Conservation (phyloP, 1,139 yeast species). For the Sugiyamaella castrensis region DNA sequence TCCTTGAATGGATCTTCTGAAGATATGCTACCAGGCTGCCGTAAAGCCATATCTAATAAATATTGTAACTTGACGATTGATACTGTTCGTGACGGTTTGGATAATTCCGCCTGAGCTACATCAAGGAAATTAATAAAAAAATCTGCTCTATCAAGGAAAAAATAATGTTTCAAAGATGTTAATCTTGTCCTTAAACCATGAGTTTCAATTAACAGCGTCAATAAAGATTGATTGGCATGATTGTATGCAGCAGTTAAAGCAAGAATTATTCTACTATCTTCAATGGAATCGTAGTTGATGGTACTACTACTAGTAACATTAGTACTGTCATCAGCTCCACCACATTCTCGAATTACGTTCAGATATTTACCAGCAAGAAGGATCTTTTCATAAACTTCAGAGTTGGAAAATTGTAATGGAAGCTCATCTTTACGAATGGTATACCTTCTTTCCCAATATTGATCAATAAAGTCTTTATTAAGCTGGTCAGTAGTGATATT, state of each 20-base stretch:
- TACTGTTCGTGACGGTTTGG: conserved; percentile 39
- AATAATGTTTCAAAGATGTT: conserved; percentile 47
- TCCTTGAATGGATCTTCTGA: conserved; percentile 41
- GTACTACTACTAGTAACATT: neutral
- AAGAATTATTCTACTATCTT: conserved; percentile 54
- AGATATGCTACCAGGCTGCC: conserved; percentile 43
- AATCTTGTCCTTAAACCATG: conserved; percentile 48
- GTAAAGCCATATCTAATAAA: conserved; percentile 40
- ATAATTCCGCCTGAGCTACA: conserved; percentile 42
- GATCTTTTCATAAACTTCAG: conserved; percentile 60
- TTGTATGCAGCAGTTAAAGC: conserved; percentile 61
- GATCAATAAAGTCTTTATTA: conserved; percentile 53
- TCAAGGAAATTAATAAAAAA: conserved; percentile 47
- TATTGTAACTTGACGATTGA: conserved; percentile 44
- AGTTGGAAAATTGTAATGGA: conserved; percentile 58
- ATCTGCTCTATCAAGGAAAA: conserved; percentile 56
- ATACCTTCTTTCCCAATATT: conserved; percentile 84
- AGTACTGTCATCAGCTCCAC: conserved; percentile 25
- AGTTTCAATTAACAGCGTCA: conserved; percentile 59
- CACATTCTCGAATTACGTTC: conserved; percentile 66
- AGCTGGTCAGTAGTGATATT: conserved; percentile 44
- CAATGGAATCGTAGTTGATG: conserved; percentile 45
- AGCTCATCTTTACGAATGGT: conserved; percentile 73
- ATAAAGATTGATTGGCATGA: conserved; percentile 63
- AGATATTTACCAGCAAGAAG: conserved; percentile 82